Conservation (phyloP, 768 basidiomycete genomes). For the Tulasnella sp. region DNA sequence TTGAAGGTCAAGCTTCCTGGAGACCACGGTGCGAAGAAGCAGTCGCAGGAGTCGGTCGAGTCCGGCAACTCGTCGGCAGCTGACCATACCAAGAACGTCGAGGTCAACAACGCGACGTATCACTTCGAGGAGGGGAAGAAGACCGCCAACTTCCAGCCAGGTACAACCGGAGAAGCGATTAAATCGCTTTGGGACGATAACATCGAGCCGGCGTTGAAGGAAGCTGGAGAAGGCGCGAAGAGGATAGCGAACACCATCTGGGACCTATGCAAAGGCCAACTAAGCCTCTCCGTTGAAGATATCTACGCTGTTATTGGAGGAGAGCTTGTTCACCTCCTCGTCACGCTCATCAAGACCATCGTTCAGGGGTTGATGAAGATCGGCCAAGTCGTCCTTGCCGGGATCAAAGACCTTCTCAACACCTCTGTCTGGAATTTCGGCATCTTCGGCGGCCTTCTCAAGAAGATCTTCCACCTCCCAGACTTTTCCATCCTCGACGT, state of each 20-base stretch:
- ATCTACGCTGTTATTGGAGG: neutral
- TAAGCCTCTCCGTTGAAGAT: neutral
- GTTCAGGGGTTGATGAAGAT: neutral
- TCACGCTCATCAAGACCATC: constrained; percentile 21
- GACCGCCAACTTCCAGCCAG: neutral
- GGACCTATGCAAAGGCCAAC: neutral
- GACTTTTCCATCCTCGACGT: constrained; percentile 24
- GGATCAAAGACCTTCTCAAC: constrained; percentile 20
- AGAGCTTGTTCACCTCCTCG: constrained; percentile 1
- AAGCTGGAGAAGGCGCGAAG: neutral
- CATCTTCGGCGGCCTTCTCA: constrained; percentile 27
- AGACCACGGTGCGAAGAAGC: neutral
- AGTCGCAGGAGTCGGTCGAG: neutral
- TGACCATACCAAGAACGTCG: neutral
- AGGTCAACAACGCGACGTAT: constrained; percentile 26
- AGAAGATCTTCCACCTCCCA: constrained; percentile 7
- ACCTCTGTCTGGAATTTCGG: constrained; percentile 5
- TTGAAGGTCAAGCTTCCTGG: neutral
- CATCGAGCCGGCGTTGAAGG: neutral
- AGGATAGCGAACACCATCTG: neutral
- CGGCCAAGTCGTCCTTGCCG: constrained; percentile 4
- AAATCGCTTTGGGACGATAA: neutral
- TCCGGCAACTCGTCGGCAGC: neutral
- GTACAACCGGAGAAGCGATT: neutral
- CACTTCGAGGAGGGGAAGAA: constrained; percentile 27